Evolutionary conservation across 2,329 filamentous ascomycete species (phyloP).

Genomic region (Stachybotrys echinatus): DNA sequence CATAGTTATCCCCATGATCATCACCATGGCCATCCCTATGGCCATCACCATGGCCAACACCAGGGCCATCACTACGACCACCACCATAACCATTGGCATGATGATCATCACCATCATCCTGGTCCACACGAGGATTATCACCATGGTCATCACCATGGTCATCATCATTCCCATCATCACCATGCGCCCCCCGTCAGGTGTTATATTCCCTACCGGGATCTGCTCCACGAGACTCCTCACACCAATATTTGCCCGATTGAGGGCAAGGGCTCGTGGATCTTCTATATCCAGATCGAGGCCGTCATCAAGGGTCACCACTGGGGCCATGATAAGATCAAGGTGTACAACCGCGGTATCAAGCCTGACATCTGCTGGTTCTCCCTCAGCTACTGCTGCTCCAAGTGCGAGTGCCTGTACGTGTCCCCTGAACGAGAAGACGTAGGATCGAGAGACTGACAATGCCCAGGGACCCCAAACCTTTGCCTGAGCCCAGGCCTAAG

Average conservation of each 20-base stretch:
- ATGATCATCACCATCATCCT: background rate
- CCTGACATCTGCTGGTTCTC: constrained; percentile 17
- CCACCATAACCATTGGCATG: background rate
- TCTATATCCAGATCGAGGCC: constrained; percentile 19
- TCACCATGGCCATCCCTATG: background rate
- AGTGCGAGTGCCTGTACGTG: constrained; percentile 9
- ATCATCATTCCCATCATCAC: background rate
- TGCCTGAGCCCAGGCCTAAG: background rate
- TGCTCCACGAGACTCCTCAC: constrained; percentile 15
- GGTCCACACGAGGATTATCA: background rate
- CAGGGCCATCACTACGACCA: background rate
- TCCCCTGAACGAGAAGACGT: background rate
- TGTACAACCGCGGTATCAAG: constrained; percentile 16
- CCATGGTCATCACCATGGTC: background rate
- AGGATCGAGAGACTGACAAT: background rate
- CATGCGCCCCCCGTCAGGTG: constrained; percentile 10
- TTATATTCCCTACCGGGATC: constrained; percentile 16
- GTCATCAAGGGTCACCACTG: constrained; percentile 8
- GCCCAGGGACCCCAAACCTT: background rate
- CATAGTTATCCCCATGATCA: background rate
- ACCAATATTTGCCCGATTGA: constrained; percentile 17
- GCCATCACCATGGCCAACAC: background rate
- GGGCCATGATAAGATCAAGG: constrained; percentile 14
- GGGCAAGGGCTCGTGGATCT: constrained; percentile 18
- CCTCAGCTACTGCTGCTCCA: constrained; percentile 18